These are phyloP conservation scores for Ottelia alismoides DNA, from an alignment of 106 monocot species.

Conservation along the genomic window DNA sequence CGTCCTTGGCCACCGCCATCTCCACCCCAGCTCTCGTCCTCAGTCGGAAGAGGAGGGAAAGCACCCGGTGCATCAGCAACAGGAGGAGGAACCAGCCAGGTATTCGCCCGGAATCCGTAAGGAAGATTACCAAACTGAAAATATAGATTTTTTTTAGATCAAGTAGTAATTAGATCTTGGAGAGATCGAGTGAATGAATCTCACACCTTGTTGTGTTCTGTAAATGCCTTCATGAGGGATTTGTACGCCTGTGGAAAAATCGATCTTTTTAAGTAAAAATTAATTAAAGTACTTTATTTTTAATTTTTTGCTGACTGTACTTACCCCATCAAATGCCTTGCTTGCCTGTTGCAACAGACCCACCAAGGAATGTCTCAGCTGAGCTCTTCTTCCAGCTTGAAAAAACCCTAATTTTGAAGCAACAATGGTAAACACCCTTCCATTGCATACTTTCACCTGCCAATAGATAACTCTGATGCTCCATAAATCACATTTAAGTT, in stretches of 20 bases:
- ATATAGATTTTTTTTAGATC: too few relatives aligned
- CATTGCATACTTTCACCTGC: constrained; percentile 94
- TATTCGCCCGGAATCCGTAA: constrained; percentile 89
- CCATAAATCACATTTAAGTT: too few relatives aligned
- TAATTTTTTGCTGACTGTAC: too few relatives aligned
- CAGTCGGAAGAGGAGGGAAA: constrained; percentile 38
- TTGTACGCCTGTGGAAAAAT: constrained; percentile 86
- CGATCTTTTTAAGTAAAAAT: too few relatives aligned
- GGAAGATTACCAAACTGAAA: constrained; percentile 96
- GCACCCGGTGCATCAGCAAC: constrained; percentile 41
- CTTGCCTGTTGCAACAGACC: constrained; percentile 80
- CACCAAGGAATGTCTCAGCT: constrained; percentile 54
- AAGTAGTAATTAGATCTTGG: too few relatives aligned
- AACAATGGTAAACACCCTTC: constrained; percentile 49
- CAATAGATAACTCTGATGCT: too few relatives aligned
- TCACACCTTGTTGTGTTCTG: constrained; percentile 98
- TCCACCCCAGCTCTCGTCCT: constrained; percentile 83
- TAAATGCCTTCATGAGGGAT: constrained; percentile 81
- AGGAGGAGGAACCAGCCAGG: constrained; percentile 81
- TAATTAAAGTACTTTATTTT: too few relatives aligned
- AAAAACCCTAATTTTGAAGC: constrained; percentile 74
- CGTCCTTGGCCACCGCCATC: constrained; percentile 41
- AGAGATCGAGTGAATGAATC: too few relatives aligned
- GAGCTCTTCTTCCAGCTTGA: constrained; percentile 21
- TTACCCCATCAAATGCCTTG: constrained; percentile 70